Base-by-base conservation (phyloP, 2,329 filamentous ascomycete species). In the Colletotrichum sp. region DNA sequence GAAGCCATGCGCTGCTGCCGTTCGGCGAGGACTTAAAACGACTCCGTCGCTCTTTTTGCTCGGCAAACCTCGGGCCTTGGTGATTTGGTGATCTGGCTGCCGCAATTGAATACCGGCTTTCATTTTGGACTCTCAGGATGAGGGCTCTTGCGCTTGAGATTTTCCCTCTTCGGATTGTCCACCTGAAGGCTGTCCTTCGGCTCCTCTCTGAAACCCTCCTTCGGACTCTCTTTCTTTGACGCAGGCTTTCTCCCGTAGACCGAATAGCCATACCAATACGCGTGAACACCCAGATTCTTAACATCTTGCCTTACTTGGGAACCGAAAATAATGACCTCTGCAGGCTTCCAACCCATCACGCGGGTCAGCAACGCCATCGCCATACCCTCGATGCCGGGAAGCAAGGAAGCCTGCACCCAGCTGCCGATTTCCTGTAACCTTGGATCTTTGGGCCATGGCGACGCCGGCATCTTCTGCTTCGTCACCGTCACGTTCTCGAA, bases 231-330 rank as follows among this genome's bases (percentile, higher is more conserved):
- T 27, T 68, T 27, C 36, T 33, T 47, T 4, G n/a, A 38, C 16
- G 59, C 27, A 2, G 62, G 72, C 47, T 72, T 74, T 16, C 72
- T 34, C 12, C 72, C 57, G 18, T 63, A 59, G 15, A 72, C 55
- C 1, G 69, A 36, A 15, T 63, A 64, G 78, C 84, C 78, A n/a
- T 82, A 80, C 80, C 83, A 80, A 61, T 80, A 82, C 2, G 77
- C 76, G 71, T 82, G 80, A 6, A 80, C 76, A 3, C 47, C 76
- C 15, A 58, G 69, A 31, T 80, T 75, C 51, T 68, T 73, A 21
- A 80, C 64, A 13, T 81, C 78, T 51, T 75, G 75, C 33, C 77
- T 76, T 27, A 71, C 62, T 7, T 58, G n/a, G 6, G 70, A 51
- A 16, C 82, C 76, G 27, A 81, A 79, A 4, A 77, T 72, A 8